phyloP scores from a whole-genome alignment of 2,329 filamentous ascomycete genomes.

The Zopfia rhizophila region DNA sequence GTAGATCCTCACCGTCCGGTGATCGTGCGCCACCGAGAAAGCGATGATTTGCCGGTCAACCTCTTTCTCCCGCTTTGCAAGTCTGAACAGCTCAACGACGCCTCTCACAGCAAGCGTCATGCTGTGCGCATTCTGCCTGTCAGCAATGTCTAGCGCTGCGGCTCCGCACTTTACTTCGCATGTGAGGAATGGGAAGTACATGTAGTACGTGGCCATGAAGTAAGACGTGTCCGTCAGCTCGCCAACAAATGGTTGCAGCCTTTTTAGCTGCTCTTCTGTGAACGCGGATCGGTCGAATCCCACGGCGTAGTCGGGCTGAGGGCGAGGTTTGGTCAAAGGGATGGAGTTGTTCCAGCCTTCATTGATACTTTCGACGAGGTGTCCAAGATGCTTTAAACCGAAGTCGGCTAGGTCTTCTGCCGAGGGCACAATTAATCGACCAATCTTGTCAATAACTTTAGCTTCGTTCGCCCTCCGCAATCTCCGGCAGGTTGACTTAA shows the following conservation, averaged over 20 bases:
- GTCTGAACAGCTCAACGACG: constrained; percentile 32
- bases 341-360: constrained; percentile 55
- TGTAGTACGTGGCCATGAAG: constrained; percentile 59
- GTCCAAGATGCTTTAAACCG: constrained; percentile 39
- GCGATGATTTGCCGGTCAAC: constrained; percentile 31
- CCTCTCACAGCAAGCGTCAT: constrained; percentile 31
- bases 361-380: constrained; percentile 53
- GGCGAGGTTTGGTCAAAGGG: constrained; percentile 47
- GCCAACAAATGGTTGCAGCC: constrained; percentile 42
- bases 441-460: constrained; percentile 52
- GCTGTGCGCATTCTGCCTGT: constrained; percentile 40
- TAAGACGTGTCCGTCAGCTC: constrained; percentile 48
- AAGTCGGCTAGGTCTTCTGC: constrained; percentile 46
- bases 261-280: constrained; percentile 54
- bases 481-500: constrained; percentile 37
- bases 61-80: constrained; percentile 27
- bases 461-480: constrained; percentile 50
- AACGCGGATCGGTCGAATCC: constrained; percentile 56
- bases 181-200: constrained; percentile 63
- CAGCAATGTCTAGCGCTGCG: constrained; percentile 42
- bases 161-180: constrained; percentile 61
- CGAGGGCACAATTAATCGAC: constrained; percentile 52
- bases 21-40: constrained; percentile 33
- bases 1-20: constrained; percentile 28
- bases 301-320: constrained; percentile 57